These are phyloP conservation scores for Acephala macrosclerotiorum DNA, from an alignment of 2,329 filamentous ascomycete genomes.

Conservation along the genomic window DNA sequence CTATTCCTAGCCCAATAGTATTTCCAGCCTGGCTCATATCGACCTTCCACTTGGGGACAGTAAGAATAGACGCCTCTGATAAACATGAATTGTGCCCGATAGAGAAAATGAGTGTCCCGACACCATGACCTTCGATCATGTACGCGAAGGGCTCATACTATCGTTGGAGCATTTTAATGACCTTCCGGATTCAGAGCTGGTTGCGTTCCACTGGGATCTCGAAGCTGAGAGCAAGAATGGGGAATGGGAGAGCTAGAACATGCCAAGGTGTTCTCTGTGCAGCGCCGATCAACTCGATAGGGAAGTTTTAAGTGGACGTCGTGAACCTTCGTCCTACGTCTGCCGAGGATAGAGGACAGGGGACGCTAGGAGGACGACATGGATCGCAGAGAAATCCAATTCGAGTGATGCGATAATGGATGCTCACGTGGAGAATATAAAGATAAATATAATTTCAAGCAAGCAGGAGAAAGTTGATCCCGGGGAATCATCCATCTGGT, in stretches of 20 bases:
- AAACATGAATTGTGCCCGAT: not conserved
- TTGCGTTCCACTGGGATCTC: not conserved
- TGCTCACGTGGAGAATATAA: constrained; percentile 3
- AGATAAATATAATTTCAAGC: constrained; percentile 8
- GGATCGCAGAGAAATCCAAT: not conserved
- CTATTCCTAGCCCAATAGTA: not conserved
- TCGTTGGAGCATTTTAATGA: not conserved
- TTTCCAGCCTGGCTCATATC: not conserved
- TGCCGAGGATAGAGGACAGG: not conserved
- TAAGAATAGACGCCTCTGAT: not conserved
- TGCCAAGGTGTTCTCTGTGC: not conserved
- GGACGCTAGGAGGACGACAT: not conserved
- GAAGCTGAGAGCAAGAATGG: not conserved
- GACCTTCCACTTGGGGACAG: constrained; percentile 1
- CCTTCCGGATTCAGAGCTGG: not conserved
- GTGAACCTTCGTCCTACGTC: not conserved
- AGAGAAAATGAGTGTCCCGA: not conserved
- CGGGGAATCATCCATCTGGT: constrained; percentile 4
- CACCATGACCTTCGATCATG: not conserved
- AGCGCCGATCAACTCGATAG: not conserved
- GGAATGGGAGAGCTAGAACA: not conserved
- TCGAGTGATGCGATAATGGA: not conserved
- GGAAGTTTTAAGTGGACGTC: not conserved
- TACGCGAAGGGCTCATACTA: not conserved
- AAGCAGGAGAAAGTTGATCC: not conserved